phyloP scores from a whole-genome alignment of 1,139 yeast genomes.

The Candida sp. region DNA sequence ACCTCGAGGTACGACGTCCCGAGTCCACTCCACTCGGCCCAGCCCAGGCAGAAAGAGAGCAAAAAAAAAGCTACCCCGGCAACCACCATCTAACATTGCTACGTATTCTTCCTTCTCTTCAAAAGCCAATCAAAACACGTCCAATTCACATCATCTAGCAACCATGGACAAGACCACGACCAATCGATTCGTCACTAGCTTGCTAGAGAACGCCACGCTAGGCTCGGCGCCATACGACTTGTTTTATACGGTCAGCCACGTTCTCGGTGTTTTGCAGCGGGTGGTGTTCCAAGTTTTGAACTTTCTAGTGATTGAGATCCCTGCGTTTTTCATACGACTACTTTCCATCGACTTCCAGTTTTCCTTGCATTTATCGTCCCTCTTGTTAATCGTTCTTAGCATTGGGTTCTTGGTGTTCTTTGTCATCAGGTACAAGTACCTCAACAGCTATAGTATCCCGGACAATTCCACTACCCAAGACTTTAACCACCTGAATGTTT shows the following conservation, averaged over 20 bases:
- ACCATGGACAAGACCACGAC: neutral
- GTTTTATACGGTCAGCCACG: neutral
- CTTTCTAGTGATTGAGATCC: neutral
- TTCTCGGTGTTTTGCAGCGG: neutral
- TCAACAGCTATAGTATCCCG: constrained; percentile 20
- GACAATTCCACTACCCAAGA: constrained; percentile 32
- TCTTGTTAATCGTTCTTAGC: constrained; percentile 24
- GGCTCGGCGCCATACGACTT: neutral
- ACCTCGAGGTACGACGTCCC: too few relatives aligned
- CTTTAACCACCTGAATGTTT: constrained; percentile 15
- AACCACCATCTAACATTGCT: too few relatives aligned
- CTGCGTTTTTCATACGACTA: constrained; percentile 11
- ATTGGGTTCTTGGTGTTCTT: constrained; percentile 27
- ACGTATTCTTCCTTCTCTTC: too few relatives aligned
- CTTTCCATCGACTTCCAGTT: constrained; percentile 34
- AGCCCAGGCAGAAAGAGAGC: too few relatives aligned
- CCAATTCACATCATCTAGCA: neutral
- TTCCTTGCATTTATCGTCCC: constrained; percentile 37
- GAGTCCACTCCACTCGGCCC: too few relatives aligned
- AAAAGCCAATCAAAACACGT: neutral
- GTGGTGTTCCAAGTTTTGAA: neutral
- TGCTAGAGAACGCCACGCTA: neutral
- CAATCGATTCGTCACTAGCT: neutral
- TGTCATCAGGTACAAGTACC: constrained; percentile 42
- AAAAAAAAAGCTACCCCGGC: too few relatives aligned